Conservation (phyloP, 257 asterid genomes). For the Salvia splendens region DNA sequence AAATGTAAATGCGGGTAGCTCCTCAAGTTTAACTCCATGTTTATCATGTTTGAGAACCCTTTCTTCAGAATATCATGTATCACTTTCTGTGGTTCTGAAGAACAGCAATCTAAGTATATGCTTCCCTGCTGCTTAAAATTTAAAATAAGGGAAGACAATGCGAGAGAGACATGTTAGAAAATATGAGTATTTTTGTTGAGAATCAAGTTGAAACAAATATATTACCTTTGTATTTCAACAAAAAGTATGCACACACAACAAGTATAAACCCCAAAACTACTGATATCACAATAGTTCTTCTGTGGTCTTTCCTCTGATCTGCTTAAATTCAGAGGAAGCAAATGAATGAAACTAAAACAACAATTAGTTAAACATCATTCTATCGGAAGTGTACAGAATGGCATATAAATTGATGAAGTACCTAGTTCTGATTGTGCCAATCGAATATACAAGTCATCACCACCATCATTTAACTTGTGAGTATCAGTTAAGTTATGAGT, state of each 20-base stretch:
- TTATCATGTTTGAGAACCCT: not conserved
- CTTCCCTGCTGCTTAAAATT: conserved; percentile 26
- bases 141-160: no score
- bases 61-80: conserved; percentile 5
- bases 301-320: conserved; percentile 18
- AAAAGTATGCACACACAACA: not conserved
- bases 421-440: conserved; percentile 35
- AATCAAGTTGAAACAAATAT: not conserved
- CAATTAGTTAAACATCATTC: no score
- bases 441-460: conserved; percentile 28
- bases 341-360: not conserved
- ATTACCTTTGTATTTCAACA: conserved; percentile 27
- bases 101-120: not conserved
- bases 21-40: conserved; percentile 31
- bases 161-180: no score
- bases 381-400: no score
- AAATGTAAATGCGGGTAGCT: conserved; percentile 27
- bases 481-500: conserved; percentile 25
- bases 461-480: conserved; percentile 29
- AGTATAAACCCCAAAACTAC: conserved; percentile 6
- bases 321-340: not conserved
- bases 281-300: conserved; percentile 11
- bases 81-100: not conserved
- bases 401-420: not conserved
- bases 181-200: no score